These are phyloP conservation scores for Chaetomium olivaceum DNA, from an alignment of 2,329 filamentous ascomycete genomes.

Conservation along the genomic window DNA sequence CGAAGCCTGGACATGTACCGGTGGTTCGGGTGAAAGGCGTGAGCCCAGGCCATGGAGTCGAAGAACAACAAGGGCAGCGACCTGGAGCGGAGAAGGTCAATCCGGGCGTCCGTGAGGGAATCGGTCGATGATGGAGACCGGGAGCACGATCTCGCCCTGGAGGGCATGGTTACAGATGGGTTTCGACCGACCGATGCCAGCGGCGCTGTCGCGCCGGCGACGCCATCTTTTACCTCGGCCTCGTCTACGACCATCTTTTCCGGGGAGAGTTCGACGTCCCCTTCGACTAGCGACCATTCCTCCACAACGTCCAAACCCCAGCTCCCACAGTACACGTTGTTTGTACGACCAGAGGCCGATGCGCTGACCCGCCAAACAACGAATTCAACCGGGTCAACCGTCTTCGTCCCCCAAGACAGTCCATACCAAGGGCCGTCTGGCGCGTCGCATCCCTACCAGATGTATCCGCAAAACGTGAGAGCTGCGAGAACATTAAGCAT, in stretches of 20 bases:
- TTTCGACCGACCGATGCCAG: slow-evolving; percentile 45
- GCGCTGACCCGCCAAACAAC: slow-evolving; percentile 36
- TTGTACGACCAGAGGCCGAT: slow-evolving; percentile 42
- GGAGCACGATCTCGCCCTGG: slow-evolving; percentile 51
- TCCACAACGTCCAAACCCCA: slow-evolving; percentile 60
- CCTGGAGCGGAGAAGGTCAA: slow-evolving; percentile 47
- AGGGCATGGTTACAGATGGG: slow-evolving; percentile 55
- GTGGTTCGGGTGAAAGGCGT: not conserved
- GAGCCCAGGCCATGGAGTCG: slow-evolving; percentile 43
- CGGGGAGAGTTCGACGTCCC: slow-evolving; percentile 28
- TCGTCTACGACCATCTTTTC: slow-evolving; percentile 28
- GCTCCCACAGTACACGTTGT: slow-evolving; percentile 50
- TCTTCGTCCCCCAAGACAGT: slow-evolving; percentile 52
- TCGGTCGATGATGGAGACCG: slow-evolving; percentile 44
- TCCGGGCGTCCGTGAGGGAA: slow-evolving; percentile 44
- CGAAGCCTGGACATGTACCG: not conserved
- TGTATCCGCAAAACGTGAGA: slow-evolving; percentile 79
- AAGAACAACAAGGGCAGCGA: slow-evolving; percentile 44
- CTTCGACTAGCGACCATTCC: slow-evolving; percentile 42
- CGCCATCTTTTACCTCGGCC: slow-evolving; percentile 32
- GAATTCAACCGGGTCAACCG: slow-evolving; percentile 39
- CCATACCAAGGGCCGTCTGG: slow-evolving; percentile 70
- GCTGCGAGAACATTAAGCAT: slow-evolving; percentile 71
- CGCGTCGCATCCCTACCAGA: slow-evolving; percentile 80
- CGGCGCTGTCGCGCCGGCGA: slow-evolving; percentile 25